Base-by-base conservation (phyloP, 805 yeast genomes). In the Pichia membranifaciens region DNA sequence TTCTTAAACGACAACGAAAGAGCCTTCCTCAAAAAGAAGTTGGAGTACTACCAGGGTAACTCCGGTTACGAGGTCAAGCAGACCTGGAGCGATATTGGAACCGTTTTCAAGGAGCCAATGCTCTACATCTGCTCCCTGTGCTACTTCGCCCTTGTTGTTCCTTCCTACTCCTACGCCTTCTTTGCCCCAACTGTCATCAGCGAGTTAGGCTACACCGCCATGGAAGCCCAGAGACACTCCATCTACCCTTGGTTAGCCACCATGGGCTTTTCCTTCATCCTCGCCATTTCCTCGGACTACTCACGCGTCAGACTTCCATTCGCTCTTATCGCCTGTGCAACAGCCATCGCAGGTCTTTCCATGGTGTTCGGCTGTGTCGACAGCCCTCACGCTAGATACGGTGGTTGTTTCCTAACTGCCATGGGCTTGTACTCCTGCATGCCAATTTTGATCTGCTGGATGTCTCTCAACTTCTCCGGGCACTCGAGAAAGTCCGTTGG, bases 231-330 rank as follows among this genome's bases (percentile, higher is more conserved):
- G 64, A 76, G 82, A 49, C 82, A 82, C 67, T 84, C 95, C 0
- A 86, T 88, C 43, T 88, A 87, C 55, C 95, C 95, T 16, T 87
- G 95, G 90, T 71, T 86, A 42, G 68, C 74, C 25, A 85, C 95
- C 0, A 84, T 87, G 59, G 88, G 83, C 9, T 67, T 74, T 25
- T 76, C 82, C 34, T 79, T 82, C 65, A 57, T 76, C 5, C 54
- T 76, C 13, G 91, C 95, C 0, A 65, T 71, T 49, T 51, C 71
- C 47, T 82, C 93, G 1, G 96, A 87, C 62, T 63, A 58, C 38
- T 38, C 67, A 16, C 69, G 74, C 51, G 58, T 60, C 25, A 72
- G 88, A 66, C 62, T 75, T 28, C 71, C 73, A 42, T 70, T 66
- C 52, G 72, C 72, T 5, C 15, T 70, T 9, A 25, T 59, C 20